Base-by-base conservation (phyloP, 75 land plant species). In the Larix kaempferi region DNA sequence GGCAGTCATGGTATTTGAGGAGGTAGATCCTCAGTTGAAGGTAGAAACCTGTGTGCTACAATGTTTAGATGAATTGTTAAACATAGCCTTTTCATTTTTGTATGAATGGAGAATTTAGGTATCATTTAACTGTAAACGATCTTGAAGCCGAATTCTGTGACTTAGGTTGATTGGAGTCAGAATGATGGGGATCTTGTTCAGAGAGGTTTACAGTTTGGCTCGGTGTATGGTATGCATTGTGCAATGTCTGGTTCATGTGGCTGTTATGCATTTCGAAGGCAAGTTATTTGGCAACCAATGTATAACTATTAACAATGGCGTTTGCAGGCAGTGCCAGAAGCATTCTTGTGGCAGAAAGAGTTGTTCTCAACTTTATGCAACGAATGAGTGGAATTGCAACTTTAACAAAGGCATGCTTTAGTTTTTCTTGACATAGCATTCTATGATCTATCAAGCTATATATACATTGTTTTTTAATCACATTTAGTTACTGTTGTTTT, bases 381-480 rank as follows among this genome's bases (percentile, higher is more conserved):
- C 87, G 99, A 74, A 97, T 97, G 99, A 97, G 99, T 85, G 99
- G 99, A 59, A 88, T 97, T 74, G 99, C 99, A 57, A 97, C 99
- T 69, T 75, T 90, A 15, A 95, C 99, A 12, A 95, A 95, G 92
- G 98, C 81, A 77, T 23, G 17, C 2, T 56, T 26, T 74, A n/a
- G 54, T 12, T 55, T 15, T 74, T 25, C 57, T 74, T 10, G 57
- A 26, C 14, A 12, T 4, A 49, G 16, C 3, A 13, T 55, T 74
- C n/a, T 74, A 27, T 27, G 21, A 55, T 74, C 56, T 56, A 74
- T 26, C 33, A 55, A 13, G 26, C 0, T 22, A 16, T 55, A 41
- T 41, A 49, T 39, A 69, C 13, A 8, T 69, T 41, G 52, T 22
- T 69, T 22, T 69, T 39, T 21, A 69, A 39, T 69, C 52, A 41